Evolutionary conservation across 352 stramenopile genomes (phyloP).

Genomic region (Phytophthora pini): DNA sequence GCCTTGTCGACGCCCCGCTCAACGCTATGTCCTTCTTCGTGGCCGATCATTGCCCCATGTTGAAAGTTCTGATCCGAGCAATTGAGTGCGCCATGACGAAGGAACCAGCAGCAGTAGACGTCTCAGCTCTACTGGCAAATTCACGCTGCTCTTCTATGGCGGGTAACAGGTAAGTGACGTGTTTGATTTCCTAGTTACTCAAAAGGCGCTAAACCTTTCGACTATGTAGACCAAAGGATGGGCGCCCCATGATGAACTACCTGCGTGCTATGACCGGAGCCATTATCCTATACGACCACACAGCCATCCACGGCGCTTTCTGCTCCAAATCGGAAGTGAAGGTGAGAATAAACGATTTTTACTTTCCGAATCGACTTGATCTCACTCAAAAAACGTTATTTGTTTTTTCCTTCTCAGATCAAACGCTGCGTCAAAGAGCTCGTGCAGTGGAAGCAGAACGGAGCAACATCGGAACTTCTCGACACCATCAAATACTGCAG

Average conservation of each 20-base stretch:
- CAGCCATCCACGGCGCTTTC: constrained; percentile 51
- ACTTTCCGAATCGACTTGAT: not conserved
- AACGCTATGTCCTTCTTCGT: constrained; percentile 73
- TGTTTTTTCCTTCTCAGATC: constrained; percentile 38
- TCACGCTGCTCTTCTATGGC: constrained; percentile 46
- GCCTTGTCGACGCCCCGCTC: constrained; percentile 47
- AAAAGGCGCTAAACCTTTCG: not conserved
- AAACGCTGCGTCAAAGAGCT: constrained; percentile 68
- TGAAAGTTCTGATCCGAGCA: constrained; percentile 56
- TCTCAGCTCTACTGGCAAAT: constrained; percentile 57
- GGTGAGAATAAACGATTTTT: constrained; percentile 22
- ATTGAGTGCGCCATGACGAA: constrained; percentile 47
- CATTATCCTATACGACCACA: constrained; percentile 71
- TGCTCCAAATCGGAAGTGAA: constrained; percentile 65
- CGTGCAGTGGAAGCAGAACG: constrained; percentile 42
- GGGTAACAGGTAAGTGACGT: constrained; percentile 16
- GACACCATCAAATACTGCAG: constrained; percentile 64
- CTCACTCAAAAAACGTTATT: not conserved
- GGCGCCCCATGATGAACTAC: constrained; percentile 47
- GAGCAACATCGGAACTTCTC: constrained; percentile 48
- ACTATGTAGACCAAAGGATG: constrained; percentile 42
- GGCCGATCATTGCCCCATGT: constrained; percentile 63
- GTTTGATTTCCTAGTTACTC: not conserved
- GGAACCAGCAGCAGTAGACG: constrained; percentile 39
- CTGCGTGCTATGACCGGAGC: constrained; percentile 61